A percentile compares a stretch with the other conserved stretches of the same genome.
Conservation (phyloP, 176 grass and related monocot species). For the Canna indica region DNA sequence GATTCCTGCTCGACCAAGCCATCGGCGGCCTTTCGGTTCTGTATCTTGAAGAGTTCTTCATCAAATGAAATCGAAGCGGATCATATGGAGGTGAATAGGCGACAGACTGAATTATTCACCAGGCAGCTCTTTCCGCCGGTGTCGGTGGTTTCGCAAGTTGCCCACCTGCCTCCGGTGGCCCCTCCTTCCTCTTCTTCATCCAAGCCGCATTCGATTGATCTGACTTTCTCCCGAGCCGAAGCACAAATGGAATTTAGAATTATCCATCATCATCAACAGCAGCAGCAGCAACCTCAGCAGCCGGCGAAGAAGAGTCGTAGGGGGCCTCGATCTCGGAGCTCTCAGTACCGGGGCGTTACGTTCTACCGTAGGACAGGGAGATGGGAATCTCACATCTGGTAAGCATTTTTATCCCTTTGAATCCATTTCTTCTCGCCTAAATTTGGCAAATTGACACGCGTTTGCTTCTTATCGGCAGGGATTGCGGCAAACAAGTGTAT, state of each 20-base stretch:
- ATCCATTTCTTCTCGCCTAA: neutral
- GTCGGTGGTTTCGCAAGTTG: neutral
- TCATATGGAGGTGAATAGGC: neutral
- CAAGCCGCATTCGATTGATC: neutral
- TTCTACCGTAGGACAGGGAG: constrained; percentile 19
- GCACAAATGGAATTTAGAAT: neutral
- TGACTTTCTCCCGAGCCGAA: neutral
- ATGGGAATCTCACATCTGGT: constrained; percentile 23
- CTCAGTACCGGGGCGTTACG: constrained; percentile 9
- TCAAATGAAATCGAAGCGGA: neutral
- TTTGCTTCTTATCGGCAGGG: neutral
- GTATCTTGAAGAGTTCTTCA: neutral
- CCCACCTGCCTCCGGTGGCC: neutral
- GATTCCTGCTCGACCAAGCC: neutral
- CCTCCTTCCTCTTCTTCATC: constrained; percentile 3
- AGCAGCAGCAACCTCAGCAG: neutral
- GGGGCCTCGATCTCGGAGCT: constrained; percentile 15
- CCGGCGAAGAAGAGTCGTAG: constrained; percentile 8
- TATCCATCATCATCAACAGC: constrained; percentile 2
- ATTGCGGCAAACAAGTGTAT: constrained; percentile 10
- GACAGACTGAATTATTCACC: neutral
- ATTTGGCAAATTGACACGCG: neutral
- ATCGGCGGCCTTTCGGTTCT: neutral
- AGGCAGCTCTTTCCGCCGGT: constrained; percentile 9
- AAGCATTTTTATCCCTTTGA: neutral